Evolutionary conservation across 208 protist genomes (phyloP).

Genomic region (Strigomonas culicis): DNA sequence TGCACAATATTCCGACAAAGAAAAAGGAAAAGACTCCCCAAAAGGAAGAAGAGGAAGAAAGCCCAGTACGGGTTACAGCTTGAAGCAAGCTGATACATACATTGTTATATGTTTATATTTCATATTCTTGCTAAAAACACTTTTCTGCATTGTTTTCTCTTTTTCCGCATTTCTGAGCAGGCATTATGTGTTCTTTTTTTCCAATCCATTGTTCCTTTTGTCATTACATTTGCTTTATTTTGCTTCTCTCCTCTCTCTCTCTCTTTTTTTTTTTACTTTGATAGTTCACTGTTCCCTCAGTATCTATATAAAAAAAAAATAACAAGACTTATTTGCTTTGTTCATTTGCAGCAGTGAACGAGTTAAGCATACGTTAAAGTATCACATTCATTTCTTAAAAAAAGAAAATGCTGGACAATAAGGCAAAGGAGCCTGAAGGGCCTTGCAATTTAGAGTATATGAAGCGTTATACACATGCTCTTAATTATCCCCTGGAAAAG

Average conservation of each 20-base stretch:
- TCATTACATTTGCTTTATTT: constrained; percentile 1
- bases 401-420: constrained; percentile 47
- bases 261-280: background rate
- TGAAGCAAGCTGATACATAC: background rate
- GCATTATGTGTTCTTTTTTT: constrained; percentile 1
- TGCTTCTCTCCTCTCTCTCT: constrained; percentile 3
- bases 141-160: background rate
- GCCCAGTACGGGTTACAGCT: background rate
- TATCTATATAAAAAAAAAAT: background rate
- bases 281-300: background rate
- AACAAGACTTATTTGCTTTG: constrained; percentile 3
- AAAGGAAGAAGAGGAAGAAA: background rate
- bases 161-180: background rate
- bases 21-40: constrained; percentile 5
- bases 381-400: background rate
- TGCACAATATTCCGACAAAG: constrained; percentile 11
- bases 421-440: constrained; percentile 65
- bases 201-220: background rate
- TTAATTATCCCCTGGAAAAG: constrained; percentile 90
- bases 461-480: constrained; percentile 57
- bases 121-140: too few species aligned
- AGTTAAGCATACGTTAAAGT: background rate
- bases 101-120: constrained; percentile 6
- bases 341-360: constrained; percentile 1
- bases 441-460: constrained; percentile 83